Evolutionary conservation across 2,329 filamentous ascomycete species (phyloP).

Genomic region (Pleomassaria siparia): DNA sequence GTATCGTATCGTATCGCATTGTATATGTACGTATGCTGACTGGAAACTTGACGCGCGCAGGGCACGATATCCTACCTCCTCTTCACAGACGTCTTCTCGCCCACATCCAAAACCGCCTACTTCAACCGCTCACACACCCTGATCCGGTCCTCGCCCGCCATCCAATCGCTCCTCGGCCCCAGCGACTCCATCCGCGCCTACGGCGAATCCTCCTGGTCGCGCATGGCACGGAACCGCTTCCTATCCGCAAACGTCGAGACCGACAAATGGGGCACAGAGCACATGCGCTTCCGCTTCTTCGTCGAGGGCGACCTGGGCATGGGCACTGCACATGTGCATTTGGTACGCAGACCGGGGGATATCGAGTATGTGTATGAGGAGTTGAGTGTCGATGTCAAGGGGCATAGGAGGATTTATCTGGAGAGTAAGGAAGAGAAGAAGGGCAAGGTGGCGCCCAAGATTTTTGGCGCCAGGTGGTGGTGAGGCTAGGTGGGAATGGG

Average conservation of each 20-base stretch:
- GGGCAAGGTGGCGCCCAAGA: constrained; percentile 34
- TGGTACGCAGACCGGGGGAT: constrained; percentile 67
- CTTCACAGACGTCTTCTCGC: constrained; percentile 40
- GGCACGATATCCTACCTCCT: constrained; percentile 63
- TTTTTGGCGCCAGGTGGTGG: constrained; percentile 42
- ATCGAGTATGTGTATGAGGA: constrained; percentile 76
- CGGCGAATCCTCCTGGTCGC: constrained; percentile 78
- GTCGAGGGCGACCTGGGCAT: constrained; percentile 75
- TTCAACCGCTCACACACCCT: constrained; percentile 85
- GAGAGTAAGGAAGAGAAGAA: constrained; percentile 26
- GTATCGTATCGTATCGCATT: not conserved
- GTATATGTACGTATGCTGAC: not conserved
- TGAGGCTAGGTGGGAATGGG: constrained; percentile 14
- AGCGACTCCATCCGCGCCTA: constrained; percentile 73
- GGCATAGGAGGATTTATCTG: constrained; percentile 53
- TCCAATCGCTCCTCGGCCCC: constrained; percentile 73
- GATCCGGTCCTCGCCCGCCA: constrained; percentile 72
- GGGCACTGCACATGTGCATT: constrained; percentile 75
- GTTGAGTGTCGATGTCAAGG: constrained; percentile 77
- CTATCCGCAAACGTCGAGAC: constrained; percentile 66
- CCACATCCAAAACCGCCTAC: constrained; percentile 80
- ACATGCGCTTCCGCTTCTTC: constrained; percentile 82
- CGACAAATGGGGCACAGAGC: constrained; percentile 74
- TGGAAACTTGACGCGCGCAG: constrained; percentile 44
- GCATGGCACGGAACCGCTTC: constrained; percentile 70